Evolutionary conservation across 2,329 filamentous ascomycete genomes (phyloP).

Genomic region (Hymenotorrendiella dingleyae): DNA sequence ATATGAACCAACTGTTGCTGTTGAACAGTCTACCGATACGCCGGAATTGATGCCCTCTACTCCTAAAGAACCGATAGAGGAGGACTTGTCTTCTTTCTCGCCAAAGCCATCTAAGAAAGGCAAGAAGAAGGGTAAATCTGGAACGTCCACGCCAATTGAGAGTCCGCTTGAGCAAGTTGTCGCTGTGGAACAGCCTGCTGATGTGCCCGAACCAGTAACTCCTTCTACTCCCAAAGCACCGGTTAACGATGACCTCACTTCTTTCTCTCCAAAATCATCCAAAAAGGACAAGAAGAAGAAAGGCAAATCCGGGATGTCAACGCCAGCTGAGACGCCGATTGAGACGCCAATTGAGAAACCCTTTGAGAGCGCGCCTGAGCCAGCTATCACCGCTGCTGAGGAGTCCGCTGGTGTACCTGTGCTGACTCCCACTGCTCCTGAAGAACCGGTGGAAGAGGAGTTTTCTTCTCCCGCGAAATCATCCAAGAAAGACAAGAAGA

Average conservation of each 20-base stretch:
- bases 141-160: conserved; percentile 1
- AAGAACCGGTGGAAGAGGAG: conserved; percentile 6
- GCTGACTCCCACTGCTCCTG: neutral
- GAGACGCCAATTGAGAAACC: conserved; percentile 28
- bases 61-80: neutral
- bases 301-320: neutral
- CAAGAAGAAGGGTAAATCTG: conserved; percentile 11
- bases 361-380: conserved; percentile 21
- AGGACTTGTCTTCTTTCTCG: neutral
- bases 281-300: conserved; percentile 11
- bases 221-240: neutral
- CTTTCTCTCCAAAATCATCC: conserved; percentile 2
- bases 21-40: conserved; percentile 17
- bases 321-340: neutral
- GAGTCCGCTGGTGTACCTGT: neutral
- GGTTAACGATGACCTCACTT: neutral
- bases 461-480: neutral
- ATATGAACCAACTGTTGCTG: neutral
- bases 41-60: neutral
- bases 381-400: neutral
- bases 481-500: conserved; percentile 12
- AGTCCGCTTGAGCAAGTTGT: neutral
- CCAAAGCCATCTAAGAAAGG: conserved; percentile 32
- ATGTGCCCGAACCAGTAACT: neutral
- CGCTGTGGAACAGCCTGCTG: neutral